These are phyloP conservation scores for Neofusicoccum umdonicola DNA, from an alignment of 2,329 filamentous ascomycete genomes.

Conservation along the genomic window DNA sequence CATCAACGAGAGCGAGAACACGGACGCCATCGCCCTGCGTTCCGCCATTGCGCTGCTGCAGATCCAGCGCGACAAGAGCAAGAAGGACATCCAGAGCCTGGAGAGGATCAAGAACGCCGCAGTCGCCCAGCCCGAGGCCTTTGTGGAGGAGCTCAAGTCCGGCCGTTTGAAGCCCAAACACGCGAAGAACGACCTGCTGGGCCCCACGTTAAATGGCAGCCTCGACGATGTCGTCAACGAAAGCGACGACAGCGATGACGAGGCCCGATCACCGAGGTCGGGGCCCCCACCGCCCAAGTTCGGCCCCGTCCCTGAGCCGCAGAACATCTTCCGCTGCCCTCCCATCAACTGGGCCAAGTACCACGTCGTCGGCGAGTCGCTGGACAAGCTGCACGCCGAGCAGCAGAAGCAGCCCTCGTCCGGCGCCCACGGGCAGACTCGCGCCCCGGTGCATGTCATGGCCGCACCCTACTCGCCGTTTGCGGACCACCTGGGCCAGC, in stretches of 20 bases:
- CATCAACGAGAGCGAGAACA: constrained; percentile 59
- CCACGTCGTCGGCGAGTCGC: constrained; percentile 77
- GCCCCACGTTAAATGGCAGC: constrained; percentile 36
- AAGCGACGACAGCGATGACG: constrained; percentile 22
- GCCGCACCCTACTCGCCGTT: constrained; percentile 61
- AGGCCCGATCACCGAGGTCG: constrained; percentile 5
- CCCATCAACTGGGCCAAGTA: constrained; percentile 96
- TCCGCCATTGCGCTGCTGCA: constrained; percentile 84
- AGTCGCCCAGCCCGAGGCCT: constrained; percentile 67
- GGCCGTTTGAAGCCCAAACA: constrained; percentile 49
- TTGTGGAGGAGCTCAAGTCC: constrained; percentile 64
- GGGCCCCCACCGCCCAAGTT: constrained; percentile 44
- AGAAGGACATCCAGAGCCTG: constrained; percentile 70
- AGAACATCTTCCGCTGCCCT: constrained; percentile 81
- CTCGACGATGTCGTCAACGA: constrained; percentile 27
- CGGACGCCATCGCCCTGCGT: constrained; percentile 82
- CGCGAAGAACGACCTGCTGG: constrained; percentile 32
- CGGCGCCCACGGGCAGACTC: neutral
- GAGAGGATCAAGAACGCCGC: constrained; percentile 69
- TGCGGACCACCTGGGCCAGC: constrained; percentile 46
- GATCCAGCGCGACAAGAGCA: constrained; percentile 76
- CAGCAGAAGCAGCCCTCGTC: constrained; percentile 63
- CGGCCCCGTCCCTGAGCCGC: constrained; percentile 68
- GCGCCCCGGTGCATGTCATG: constrained; percentile 51
- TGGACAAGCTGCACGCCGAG: constrained; percentile 82